Conservation (phyloP, 2,329 filamentous ascomycete species). For the Alternaria consortialis region DNA sequence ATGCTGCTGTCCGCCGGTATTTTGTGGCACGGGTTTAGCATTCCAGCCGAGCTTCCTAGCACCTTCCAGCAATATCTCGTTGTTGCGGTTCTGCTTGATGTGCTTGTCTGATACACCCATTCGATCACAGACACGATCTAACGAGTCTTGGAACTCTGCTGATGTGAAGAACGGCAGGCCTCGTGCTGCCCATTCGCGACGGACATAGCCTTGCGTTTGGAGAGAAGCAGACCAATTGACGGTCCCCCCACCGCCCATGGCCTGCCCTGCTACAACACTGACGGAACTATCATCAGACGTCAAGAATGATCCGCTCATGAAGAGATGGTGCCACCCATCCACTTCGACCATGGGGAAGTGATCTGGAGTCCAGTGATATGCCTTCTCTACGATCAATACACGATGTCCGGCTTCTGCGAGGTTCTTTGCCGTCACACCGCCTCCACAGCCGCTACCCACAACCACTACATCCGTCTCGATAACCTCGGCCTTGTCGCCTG, state of each 20-base stretch:
- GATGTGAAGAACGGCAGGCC: conserved; percentile 79
- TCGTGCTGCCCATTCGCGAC: conserved; percentile 79
- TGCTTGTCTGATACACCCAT: conserved; percentile 77
- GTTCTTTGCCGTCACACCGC: conserved; percentile 81
- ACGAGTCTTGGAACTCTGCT: conserved; percentile 75
- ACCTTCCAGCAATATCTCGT: conserved; percentile 77
- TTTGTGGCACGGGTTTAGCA: conserved; percentile 77
- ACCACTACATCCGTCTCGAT: conserved; percentile 85
- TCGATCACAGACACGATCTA: conserved; percentile 79
- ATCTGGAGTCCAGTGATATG: conserved; percentile 76
- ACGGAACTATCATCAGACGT: conserved; percentile 62
- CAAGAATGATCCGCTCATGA: conserved; percentile 71
- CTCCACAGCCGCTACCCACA: conserved; percentile 87
- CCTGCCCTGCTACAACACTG: conserved; percentile 71
- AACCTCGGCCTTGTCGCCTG: conserved; percentile 62
- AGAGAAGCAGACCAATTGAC: conserved; percentile 81
- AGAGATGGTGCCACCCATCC: conserved; percentile 70
- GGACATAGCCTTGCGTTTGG: conserved; percentile 77
- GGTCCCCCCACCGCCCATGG: conserved; percentile 87
- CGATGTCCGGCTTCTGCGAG: conserved; percentile 77
- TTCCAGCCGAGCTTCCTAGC: conserved; percentile 76
- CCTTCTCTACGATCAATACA: conserved; percentile 85
- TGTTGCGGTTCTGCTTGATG: conserved; percentile 77
- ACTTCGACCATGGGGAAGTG: conserved; percentile 78
- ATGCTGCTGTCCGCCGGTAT: conserved; percentile 77